Evolutionary conservation across 148 eudicot genomes (phyloP).

Genomic region (Oxyria digyna): DNA sequence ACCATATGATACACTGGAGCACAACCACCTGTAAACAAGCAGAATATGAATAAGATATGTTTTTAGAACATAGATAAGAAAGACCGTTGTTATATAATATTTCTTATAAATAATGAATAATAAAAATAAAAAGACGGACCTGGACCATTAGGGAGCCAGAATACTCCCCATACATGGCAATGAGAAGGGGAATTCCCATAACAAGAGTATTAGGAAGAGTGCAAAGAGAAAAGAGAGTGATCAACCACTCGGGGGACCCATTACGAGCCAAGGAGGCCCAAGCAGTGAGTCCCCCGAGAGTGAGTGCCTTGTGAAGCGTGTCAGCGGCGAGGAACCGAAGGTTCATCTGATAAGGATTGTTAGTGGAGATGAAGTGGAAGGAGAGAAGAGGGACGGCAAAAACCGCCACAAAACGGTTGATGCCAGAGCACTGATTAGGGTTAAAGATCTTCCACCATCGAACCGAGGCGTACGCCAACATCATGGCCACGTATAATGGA

Average conservation of each 20-base stretch:
- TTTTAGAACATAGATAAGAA: no score
- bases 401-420: conserved; percentile 44
- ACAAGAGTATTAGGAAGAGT: conserved; percentile 45
- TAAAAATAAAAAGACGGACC: neutral
- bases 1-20: conserved; percentile 44
- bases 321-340: conserved; percentile 39
- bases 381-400: conserved; percentile 41
- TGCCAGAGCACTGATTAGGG: conserved; percentile 49
- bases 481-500: conserved; percentile 47
- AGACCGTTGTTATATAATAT: no score
- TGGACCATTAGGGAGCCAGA: conserved; percentile 39
- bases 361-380: conserved; percentile 43
- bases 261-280: conserved; percentile 22
- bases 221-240: conserved; percentile 35
- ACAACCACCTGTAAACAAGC: conserved; percentile 19
- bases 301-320: conserved; percentile 32
- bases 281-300: conserved; percentile 18
- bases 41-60: neutral
- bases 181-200: conserved; percentile 42
- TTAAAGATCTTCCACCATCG: conserved; percentile 49
- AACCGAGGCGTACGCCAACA: conserved; percentile 40
- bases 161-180: conserved; percentile 34
- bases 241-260: conserved; percentile 38
- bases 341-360: conserved; percentile 38
- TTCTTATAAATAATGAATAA: no score